Percentiles rank a stretch among this genome's conserved stretches.
These are phyloP conservation scores for Kluyveromyces sp. DNA, from an alignment of 1,139 yeast species.

Conservation along the genomic window DNA sequence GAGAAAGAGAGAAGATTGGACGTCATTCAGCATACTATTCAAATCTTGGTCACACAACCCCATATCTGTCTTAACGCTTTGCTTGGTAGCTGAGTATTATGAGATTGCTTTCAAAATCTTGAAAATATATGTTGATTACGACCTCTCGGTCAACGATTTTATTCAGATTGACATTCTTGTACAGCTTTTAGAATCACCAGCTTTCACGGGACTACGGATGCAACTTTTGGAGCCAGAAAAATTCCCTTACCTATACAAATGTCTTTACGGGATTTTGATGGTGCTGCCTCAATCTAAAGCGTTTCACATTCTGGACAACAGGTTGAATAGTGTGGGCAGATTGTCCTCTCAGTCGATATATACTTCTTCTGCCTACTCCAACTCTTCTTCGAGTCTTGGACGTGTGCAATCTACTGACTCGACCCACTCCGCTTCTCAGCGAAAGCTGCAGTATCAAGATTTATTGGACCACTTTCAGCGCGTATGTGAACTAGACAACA, in stretches of 20 bases:
- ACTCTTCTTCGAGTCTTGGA: slow-evolving; percentile 12
- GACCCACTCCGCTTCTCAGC: slow-evolving; percentile 20
- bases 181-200: slow-evolving; percentile 80
- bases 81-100: slow-evolving; percentile 82
- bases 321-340: slow-evolving; percentile 44
- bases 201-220: slow-evolving; percentile 77
- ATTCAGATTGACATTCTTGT: slow-evolving; percentile 77
- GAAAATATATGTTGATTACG: slow-evolving; percentile 67
- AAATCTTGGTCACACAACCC: slow-evolving; percentile 91
- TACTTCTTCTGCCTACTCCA: slow-evolving; percentile 8
- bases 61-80: slow-evolving; percentile 79
- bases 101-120: slow-evolving; percentile 80
- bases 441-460: slow-evolving; percentile 21
- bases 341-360: slow-evolving; percentile 21
- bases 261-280: slow-evolving; percentile 90
- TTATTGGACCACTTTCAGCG: slow-evolving; percentile 26
- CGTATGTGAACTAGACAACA: slow-evolving; percentile 15
- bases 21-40: slow-evolving; percentile 69
- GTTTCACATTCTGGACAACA: slow-evolving; percentile 67
- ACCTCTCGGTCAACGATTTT: slow-evolving; percentile 55
- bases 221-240: slow-evolving; percentile 83
- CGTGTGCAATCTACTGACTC: slow-evolving; percentile 15
- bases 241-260: slow-evolving; percentile 76
- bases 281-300: slow-evolving; percentile 94
- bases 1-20: slow-evolving; percentile 57